Evolutionary conservation across 1,284 basidiomycete species (phyloP), one percentile per base, ranked within the genome.

Genomic region (Trichosporon sp.): DNA sequence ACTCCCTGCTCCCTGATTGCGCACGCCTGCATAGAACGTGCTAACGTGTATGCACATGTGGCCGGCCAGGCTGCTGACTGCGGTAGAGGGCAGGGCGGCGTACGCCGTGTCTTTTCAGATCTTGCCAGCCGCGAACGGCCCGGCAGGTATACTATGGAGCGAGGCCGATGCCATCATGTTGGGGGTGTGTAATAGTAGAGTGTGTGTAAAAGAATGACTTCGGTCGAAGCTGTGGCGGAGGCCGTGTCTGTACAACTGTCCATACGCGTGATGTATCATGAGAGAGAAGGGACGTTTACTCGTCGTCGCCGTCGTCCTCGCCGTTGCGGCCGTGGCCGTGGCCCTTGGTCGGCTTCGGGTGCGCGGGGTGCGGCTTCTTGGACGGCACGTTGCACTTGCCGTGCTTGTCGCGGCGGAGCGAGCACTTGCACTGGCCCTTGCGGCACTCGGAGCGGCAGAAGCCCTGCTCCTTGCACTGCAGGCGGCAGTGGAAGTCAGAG

Each of bases 401-500:
- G 29, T 23, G 29, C 56, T n/a, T 13, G 56, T 60, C 29, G 27
- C 29, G 56, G 56, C 56, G 56, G 56, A 60, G 7, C 5, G 56
- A 32, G 56, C 56, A 60, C 56, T 60, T 31, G 56, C 56, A 60
- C 27, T 31, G 15, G 27, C 56, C 56, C 6, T 31, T 23, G 27
- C 13, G 15, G 56, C 56, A 60, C 56, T 31, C 56, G 15, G 56
- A 60, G 56, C 56, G 56, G 29, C 56, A 60, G 56, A 60, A 60
- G 56, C 56, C 56, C 56, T 60, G 56, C 15, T 60, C 15, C 56
- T 60, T 60, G 56, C 56, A 60, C 56, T 60, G 27, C 27, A 60
- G 27, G 27, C 29, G 27, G 27, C 56, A 60, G 56, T 18, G 11
- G 56, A 60, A 60, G 56, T 60, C 56, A 15, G 56, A 60, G 29